Base-by-base conservation (phyloP, 2,329 filamentous ascomycete genomes). In the Cladosporium phlei region DNA sequence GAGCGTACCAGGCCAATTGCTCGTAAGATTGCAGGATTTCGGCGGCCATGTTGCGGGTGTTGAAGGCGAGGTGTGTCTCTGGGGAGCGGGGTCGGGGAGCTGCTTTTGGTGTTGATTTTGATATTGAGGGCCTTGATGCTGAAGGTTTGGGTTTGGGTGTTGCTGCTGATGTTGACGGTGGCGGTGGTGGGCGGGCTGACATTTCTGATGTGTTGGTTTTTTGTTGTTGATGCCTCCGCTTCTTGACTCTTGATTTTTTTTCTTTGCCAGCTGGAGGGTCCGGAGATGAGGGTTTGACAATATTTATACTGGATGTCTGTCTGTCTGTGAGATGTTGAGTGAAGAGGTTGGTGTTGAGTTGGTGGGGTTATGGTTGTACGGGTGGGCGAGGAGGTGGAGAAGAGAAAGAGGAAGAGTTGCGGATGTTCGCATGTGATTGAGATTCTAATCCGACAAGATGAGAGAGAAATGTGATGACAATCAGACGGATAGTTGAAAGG, bases 11-110 rank as follows among this genome's bases (percentile, higher is more conserved):
- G 38, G 57, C 59, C 2, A 64, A 51, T 37, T 55, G 53, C 49
- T 64, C 60, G 43, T 64, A 64, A 49, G 56, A 61, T 34, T 61
- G 55, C 30, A 64, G 52, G 12, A 56, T 59, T 38, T 59, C 49
- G 14, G 55, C 56, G 3, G 60, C 60, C 11, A 46, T 42, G 32
- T 55, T 55, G 10, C 60, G 52, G 30, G 25, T 32, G 11, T 46
- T 45, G 17, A 61, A 49, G 12, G 57, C 58, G 20, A 53, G 43
- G 46, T 55, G 59, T 2, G 59, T 53, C 46, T 64, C 60, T 10
- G 58, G 56, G 10, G 38, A 48, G 29, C 29, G 38, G 12, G 29
- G 38, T 4, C 43, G 43, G 39, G 25, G 16, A 6, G 30, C 14
- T 34, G 29, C 14, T 34, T 17, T 11, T 27, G 37, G 14, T 20